phyloP scores from a whole-genome alignment of 371 early-diverging fungal species.

The Parasitella parasitica region DNA sequence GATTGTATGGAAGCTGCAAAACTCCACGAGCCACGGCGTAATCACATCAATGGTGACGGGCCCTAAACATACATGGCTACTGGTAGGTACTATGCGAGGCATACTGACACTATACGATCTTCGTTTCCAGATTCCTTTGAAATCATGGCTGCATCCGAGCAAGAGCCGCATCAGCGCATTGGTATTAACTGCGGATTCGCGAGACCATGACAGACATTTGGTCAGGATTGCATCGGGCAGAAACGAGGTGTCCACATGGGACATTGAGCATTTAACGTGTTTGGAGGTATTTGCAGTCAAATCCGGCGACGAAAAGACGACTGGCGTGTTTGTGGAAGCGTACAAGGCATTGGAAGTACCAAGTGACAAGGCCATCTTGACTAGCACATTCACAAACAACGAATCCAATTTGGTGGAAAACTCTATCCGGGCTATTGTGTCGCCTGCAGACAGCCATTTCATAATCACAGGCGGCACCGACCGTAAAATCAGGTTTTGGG shows the following conservation, averaged over 20 bases:
- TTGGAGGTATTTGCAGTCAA: conserved; percentile 68
- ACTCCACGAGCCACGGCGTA: conserved; percentile 57
- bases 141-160: conserved; percentile 81
- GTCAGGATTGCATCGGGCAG: conserved; percentile 69
- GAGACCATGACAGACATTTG: conserved; percentile 27
- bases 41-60: conserved; percentile 76
- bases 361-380: conserved; percentile 48
- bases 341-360: conserved; percentile 62
- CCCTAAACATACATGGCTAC: conserved; percentile 62
- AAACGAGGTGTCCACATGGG: conserved; percentile 87
- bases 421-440: conserved; percentile 56
- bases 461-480: conserved; percentile 84
- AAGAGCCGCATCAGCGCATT: conserved; percentile 68
- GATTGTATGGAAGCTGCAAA: conserved; percentile 62
- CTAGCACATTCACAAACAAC: conserved; percentile 50
- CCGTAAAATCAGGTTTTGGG: conserved; percentile 83
- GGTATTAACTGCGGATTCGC: conserved; percentile 50
- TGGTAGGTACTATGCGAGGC: conserved; percentile 83
- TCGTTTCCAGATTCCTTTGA: conserved; percentile 77
- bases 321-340: conserved; percentile 44
- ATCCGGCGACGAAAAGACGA: conserved; percentile 57
- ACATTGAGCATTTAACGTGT: conserved; percentile 73
- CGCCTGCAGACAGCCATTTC: conserved; percentile 56
- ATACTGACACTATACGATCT: conserved; percentile 83
- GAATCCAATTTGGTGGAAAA: conserved; percentile 56